These are phyloP conservation scores for Chytriomyces sp. DNA, from an alignment of 192 early-diverging fungal genomes.

Conservation along the genomic window DNA sequence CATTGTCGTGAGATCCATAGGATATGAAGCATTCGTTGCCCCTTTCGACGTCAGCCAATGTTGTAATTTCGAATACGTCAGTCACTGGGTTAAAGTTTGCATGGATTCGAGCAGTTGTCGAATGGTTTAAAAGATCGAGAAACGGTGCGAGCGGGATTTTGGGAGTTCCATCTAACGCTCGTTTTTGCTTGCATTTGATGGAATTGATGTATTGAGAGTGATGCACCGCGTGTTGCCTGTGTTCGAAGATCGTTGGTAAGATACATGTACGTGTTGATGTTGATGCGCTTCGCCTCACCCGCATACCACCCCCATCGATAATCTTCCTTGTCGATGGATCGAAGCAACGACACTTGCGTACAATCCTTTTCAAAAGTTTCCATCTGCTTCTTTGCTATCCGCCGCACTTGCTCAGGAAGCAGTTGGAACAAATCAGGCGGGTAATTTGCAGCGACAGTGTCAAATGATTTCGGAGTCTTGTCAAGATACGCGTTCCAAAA, in stretches of 20 bases:
- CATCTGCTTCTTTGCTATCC: background rate
- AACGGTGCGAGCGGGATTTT: conserved; percentile 46
- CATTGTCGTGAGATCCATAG: conserved; percentile 49
- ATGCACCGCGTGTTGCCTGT: conserved; percentile 49
- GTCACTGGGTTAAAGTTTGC: conserved; percentile 23
- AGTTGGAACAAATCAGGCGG: background rate
- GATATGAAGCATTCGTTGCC: conserved; percentile 45
- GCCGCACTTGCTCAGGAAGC: background rate
- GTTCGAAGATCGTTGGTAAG: background rate
- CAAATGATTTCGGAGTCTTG: background rate
- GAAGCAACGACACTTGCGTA: background rate
- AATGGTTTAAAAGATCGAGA: conserved; percentile 48
- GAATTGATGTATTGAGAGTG: conserved; percentile 34
- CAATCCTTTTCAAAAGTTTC: background rate
- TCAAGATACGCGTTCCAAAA: background rate
- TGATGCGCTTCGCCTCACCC: background rate
- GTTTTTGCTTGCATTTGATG: background rate
- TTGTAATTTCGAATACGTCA: conserved; percentile 29
- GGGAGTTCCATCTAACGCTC: background rate
- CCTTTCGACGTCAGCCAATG: conserved; percentile 3
- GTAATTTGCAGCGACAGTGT: background rate
- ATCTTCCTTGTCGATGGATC: background rate
- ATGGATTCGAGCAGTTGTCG: conserved; percentile 18
- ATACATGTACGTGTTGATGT: too few species aligned
- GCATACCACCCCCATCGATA: background rate